Percentiles rank a stretch among this genome's conserved stretches.
phyloP scores from a whole-genome alignment of 345 rosid species.

The Pelargonium nanum region DNA sequence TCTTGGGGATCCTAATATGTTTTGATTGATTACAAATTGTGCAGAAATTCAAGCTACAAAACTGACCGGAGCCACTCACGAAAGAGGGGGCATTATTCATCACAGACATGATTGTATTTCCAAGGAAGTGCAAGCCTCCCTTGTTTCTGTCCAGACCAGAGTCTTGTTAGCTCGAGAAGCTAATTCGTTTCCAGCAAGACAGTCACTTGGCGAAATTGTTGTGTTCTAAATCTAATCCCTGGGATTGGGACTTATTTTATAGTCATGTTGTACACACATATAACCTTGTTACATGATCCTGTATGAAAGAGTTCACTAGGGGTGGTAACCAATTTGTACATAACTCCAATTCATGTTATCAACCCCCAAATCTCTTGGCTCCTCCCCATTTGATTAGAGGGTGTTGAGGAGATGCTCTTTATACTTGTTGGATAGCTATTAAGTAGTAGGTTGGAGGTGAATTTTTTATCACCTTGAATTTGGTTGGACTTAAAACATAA shows the following conservation, averaged over 20 bases:
- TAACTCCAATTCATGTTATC: slow-evolving; percentile 16
- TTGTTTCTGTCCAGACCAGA: background rate
- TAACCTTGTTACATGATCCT: slow-evolving; percentile 11
- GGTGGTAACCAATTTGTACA: slow-evolving; percentile 27
- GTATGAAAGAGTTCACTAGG: slow-evolving; percentile 5
- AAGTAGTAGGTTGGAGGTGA: background rate
- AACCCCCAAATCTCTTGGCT: slow-evolving; percentile 1
- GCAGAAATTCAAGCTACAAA: slow-evolving; percentile 30
- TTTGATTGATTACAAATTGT: slow-evolving; percentile 11
- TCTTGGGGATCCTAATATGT: background rate
- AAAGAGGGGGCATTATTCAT: slow-evolving; percentile 31
- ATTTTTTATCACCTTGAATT: background rate
- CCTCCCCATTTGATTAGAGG: background rate
- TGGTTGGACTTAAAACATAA: too few species aligned
- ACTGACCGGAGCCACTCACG: slow-evolving; percentile 15
- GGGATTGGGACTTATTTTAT: slow-evolving; percentile 5
- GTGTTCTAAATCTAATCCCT: background rate
- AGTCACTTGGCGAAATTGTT: background rate
- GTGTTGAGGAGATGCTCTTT: background rate
- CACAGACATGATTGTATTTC: slow-evolving; percentile 18
- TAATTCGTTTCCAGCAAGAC: slow-evolving; percentile 8
- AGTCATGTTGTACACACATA: slow-evolving; percentile 25
- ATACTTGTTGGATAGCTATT: too few species aligned
- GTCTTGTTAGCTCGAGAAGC: background rate
- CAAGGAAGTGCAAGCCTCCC: background rate